Percentiles rank a stretch among this genome's conserved stretches.
Evolutionary conservation across 164 flowering plant genomes (phyloP).

Genomic region (Stephania cephalantha): DNA sequence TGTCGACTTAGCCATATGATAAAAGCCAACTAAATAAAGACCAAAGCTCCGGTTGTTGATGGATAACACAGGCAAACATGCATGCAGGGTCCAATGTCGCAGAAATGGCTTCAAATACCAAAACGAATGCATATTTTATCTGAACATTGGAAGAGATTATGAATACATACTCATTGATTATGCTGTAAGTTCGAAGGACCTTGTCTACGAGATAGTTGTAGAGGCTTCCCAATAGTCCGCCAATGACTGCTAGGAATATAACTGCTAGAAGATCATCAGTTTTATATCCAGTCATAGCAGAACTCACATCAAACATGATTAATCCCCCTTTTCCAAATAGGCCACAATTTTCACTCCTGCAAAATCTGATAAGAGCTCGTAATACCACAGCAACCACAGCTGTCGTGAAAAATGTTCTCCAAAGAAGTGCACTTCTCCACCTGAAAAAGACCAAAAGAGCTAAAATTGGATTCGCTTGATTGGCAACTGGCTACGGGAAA

Average conservation of each 20-base stretch:
- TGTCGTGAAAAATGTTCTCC: slow-evolving; percentile 95
- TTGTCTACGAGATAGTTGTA: slow-evolving; percentile 81
- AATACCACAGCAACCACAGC: slow-evolving; percentile 82
- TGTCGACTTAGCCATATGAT: not conserved
- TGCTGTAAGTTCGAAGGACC: slow-evolving; percentile 70
- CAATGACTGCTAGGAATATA: slow-evolving; percentile 59
- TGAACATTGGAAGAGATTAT: not conserved
- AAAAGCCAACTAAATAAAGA: not conserved
- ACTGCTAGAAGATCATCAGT: slow-evolving; percentile 58
- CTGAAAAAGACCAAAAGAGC: slow-evolving; percentile 26
- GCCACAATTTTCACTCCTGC: slow-evolving; percentile 74
- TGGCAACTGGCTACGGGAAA: not conserved
- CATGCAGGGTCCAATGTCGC: not conserved
- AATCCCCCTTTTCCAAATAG: slow-evolving; percentile 89
- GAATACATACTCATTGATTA: slow-evolving; percentile 67
- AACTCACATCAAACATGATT: slow-evolving; percentile 81
- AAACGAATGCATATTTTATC: not conserved
- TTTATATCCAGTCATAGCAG: slow-evolving; percentile 36
- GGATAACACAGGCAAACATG: not conserved
- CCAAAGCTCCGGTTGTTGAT: not conserved
- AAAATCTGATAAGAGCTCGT: slow-evolving; percentile 56
- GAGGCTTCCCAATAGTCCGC: slow-evolving; percentile 84
- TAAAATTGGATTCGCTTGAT: not conserved
- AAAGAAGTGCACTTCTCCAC: slow-evolving; percentile 98
- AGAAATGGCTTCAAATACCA: not conserved